Evolutionary conservation across 163 green algal genomes (phyloP), one percentile per base, ranked within the genome.

Genomic region (Scenedesmus sp.): DNA sequence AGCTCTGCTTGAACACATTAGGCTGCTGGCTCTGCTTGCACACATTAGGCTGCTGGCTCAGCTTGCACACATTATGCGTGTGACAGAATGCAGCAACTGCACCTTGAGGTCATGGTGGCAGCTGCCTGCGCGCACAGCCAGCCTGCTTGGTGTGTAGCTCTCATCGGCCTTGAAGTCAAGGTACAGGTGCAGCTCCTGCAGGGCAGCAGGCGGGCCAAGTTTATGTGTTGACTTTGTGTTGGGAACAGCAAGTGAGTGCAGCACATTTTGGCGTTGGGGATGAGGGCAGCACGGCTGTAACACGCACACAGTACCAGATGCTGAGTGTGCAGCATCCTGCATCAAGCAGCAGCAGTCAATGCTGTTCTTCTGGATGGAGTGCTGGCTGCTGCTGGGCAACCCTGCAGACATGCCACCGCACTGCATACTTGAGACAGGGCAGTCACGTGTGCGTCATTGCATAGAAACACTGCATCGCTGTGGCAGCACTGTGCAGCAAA

Each of bases 101-200:
- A 94, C 97, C 90, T 97, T 96, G 55, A 99, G 92, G 94, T 99
- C 98, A 85, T 97, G 91, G 26, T 95, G 96, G 1, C 79, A 95
- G 82, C 96, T 98, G n/a, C 98, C 98, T 0, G 96, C 97, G 0
- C 97, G 92, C 4, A 99, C 94, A 16, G 95, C 95, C 0, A 99
- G 94, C 83, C 96, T 96, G 85, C 94, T 97, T 3, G 98, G 98
- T 9, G 98, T 99, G 96, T 99, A 99, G 89, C 95, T 98, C 95
- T 99, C 98, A 92, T 99, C 98, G 9, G 97, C 91, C 89, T 98
- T 98, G 94, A 96, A 99, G 92, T 99, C 97, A 3, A 98, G 88
- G 87, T 98, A 96, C 13, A 99, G 54, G 26, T 96, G 95, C 26
- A 99, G 67, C 88, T 97, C 94, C 90, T 96, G 89, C 10, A 26